Evolutionary conservation across 176 grass and related monocot species (phyloP).

Genomic region (Bolboschoenus planiculmis): DNA sequence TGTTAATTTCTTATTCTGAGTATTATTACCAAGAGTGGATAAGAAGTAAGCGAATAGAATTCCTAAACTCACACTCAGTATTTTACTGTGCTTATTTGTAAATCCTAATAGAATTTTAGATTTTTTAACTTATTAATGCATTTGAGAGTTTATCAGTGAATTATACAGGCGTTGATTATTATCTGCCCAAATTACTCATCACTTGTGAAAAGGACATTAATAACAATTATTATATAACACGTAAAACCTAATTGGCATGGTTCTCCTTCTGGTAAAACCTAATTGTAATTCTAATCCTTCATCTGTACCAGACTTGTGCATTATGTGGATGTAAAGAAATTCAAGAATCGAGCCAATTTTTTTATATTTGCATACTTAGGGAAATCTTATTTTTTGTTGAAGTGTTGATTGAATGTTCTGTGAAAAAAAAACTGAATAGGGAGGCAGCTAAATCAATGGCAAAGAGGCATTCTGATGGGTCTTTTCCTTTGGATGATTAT

Average conservation of each 20-base stretch:
- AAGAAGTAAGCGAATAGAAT: neutral
- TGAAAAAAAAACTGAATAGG: constrained; percentile 27
- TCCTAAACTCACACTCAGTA: neutral
- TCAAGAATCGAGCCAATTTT: neutral
- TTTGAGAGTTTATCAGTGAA: neutral
- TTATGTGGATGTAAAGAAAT: neutral
- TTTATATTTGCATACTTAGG: neutral
- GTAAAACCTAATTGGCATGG: neutral
- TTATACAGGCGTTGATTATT: neutral
- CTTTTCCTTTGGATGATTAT: constrained; percentile 64
- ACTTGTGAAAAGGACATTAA: neutral
- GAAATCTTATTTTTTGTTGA: neutral
- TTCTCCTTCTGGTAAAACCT: neutral
- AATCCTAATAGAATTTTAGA: neutral
- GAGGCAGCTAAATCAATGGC: constrained; percentile 63
- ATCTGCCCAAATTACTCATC: neutral
- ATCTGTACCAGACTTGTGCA: neutral
- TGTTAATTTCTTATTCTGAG: neutral
- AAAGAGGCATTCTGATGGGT: constrained; percentile 87
- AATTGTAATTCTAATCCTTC: neutral
- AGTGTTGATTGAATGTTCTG: neutral
- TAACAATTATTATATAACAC: no score
- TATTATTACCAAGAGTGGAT: neutral
- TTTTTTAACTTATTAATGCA: constrained; percentile 8
- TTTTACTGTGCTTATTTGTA: neutral